Base-by-base conservation (phyloP, 148 eudicot species). In the Polygonum maritimum region DNA sequence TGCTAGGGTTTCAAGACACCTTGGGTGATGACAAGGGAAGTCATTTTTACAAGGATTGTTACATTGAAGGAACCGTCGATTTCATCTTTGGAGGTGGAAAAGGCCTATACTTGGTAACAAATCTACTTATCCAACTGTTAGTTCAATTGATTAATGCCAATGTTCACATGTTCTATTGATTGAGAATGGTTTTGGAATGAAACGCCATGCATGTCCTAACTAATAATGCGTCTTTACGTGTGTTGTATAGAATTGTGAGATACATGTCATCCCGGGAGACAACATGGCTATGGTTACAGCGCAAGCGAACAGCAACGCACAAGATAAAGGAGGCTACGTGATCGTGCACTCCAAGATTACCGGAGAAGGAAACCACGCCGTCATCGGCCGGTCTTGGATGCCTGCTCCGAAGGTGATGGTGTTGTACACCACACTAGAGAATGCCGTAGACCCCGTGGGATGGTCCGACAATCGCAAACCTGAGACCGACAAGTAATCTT, bases 331-430 rank as follows among this genome's bases (percentile, higher is more conserved):
- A 14, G 89, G 85, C 6, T 89, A 71, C 71, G 73, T 81, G 0
- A 82, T 89, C n/a, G 86, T 79, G 13, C 89, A 89, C 33, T 77
- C 90, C 74, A 73, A 40, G 3, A 79, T 89, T 0, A 85, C 88
- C 0, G 90, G 92, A 7, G 48, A 74, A 2, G 90, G 92, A 10
- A 44, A 70, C 0, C 57, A 9, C 10, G 86, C 83, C 2, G 44
- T 5, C 36, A 71, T 89, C 11, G 92, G 87, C 4, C 77, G 90
- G 74, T 80, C 90, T 0, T 89, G 90, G 90, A 76, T 73, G 79
- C 82, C 76, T 1, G 80, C 69, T 1, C 48, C 85, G 0, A 79
- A 77, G 49, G 80, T 85, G 18, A 76, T 83, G 0, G 83, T 10
- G 70, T 70, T 84, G 2, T 85, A 82, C 76, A 80, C 86, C 5